Evolutionary conservation across 2,329 filamentous ascomycete genomes (phyloP), one percentile per base, ranked within the genome.

Genomic region (Claviceps fusiformis): DNA sequence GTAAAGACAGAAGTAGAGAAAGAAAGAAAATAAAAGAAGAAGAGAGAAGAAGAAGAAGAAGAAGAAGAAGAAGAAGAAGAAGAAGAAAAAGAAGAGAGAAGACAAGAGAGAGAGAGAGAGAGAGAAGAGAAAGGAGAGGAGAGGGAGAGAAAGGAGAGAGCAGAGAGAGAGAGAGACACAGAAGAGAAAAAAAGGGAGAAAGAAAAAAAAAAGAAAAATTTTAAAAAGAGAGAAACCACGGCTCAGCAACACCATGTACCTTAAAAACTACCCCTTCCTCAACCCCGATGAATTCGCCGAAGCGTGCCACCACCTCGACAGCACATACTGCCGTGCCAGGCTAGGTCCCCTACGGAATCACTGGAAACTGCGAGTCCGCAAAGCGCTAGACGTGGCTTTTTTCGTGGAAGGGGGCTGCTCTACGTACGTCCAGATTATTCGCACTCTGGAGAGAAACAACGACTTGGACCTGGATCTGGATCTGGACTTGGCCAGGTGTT

Each of bases 251-350:
- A 57, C 31, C 48, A 71, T 71, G 68, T 71, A 71, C 13, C 76
- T 80, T 62, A 61, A 67, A 56, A 70, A 74, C 52, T 89, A 84
- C 63, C 85, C 85, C 7, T 79, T 77, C 56, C 74, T 89, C 33
- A 77, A 70, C 11, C 63, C 70, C 11, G 75, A 80, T 45, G 84
- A 88, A 63, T 89, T 89, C 59, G 69, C 78, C 54, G 76, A 81
- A 63, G 79, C 76, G 54, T 88, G 85, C 66, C 79, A 84, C 61
- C 72, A 78, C 54, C 73, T 85, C 27, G 81, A 85, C 59, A 72
- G 75, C 43, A 74, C 67, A 58, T 85, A 85, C 66, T 74, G 77
- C 56, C 77, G 74, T 64, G 81, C 77, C 54, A 81, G 71, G 39
- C 71, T 83, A 3, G 83, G 80, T 2, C 72, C 74, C 7, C 62